These are phyloP conservation scores for Eustoma russellianum DNA, from an alignment of 257 asterid genomes.

Conservation along the genomic window DNA sequence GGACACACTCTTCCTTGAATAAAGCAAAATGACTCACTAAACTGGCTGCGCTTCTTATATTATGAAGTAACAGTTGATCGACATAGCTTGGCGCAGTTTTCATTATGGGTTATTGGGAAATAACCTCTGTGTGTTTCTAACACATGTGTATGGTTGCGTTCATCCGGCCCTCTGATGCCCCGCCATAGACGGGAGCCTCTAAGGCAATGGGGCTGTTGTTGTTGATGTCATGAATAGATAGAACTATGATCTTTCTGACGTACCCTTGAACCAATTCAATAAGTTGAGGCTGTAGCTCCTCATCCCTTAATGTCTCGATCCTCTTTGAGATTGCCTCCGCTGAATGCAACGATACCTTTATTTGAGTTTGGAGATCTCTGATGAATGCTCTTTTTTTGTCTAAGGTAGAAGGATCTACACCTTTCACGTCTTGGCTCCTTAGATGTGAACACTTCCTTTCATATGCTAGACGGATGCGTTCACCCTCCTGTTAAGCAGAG, in stretches of 20 bases:
- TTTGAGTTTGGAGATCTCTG: constrained; percentile 65
- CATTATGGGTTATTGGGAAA: no score
- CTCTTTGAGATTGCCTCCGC: constrained; percentile 87
- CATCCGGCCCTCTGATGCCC: no score
- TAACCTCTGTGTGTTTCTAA: no score
- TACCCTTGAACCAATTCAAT: constrained; percentile 79
- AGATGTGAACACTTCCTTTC: constrained; percentile 81
- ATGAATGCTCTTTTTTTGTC: constrained; percentile 66
- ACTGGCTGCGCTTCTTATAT: no score
- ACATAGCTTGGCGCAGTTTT: no score
- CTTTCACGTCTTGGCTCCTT: constrained; percentile 65
- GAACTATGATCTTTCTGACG: constrained; percentile 3
- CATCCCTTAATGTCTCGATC: constrained; percentile 76
- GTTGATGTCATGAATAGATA: no score
- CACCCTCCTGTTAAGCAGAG: constrained; percentile 54
- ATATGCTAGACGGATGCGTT: constrained; percentile 64
- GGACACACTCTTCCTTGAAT: no score
- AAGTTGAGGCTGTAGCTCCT: constrained; percentile 89
- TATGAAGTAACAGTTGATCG: no score
- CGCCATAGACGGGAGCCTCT: no score
- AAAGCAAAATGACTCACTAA: no score
- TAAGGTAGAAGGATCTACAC: constrained; percentile 52
- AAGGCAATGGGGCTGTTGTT: no score
- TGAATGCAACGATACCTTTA: constrained; percentile 86
- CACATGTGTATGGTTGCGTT: no score